These are phyloP conservation scores for Eucalyptus virginea DNA, from an alignment of 345 rosid genomes.

Conservation along the genomic window DNA sequence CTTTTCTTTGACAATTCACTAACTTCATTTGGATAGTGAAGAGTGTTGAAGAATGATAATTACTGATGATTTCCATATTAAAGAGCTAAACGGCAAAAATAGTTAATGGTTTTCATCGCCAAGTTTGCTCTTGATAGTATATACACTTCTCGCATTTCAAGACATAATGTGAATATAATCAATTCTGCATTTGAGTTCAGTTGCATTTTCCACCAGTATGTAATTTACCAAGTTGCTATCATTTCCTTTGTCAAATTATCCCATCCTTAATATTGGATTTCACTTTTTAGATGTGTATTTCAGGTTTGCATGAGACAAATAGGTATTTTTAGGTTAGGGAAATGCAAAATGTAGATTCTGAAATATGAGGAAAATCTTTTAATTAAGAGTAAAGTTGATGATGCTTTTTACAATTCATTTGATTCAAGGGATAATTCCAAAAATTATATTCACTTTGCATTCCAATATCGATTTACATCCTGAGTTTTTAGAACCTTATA, in stretches of 20 bases:
- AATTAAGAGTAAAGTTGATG: neutral
- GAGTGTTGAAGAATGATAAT: neutral
- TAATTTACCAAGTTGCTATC: neutral
- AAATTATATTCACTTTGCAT: neutral
- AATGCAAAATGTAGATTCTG: no score
- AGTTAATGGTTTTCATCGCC: neutral
- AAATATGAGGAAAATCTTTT: neutral
- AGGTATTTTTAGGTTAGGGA: neutral
- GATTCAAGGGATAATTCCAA: neutral
- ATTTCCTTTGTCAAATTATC: neutral
- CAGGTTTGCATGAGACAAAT: neutral
- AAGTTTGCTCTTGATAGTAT: neutral
- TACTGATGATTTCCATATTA: neutral
- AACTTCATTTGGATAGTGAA: neutral
- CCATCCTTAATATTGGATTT: neutral
- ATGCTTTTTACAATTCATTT: neutral
- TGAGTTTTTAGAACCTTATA: neutral
- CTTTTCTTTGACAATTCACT: neutral
- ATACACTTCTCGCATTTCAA: neutral
- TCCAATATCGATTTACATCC: neutral
- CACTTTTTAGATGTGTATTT: neutral
- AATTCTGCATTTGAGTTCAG: no score
- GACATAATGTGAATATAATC: neutral
- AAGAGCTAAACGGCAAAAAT: neutral
- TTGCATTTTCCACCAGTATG: neutral